Evolutionary conservation across 768 basidiomycete genomes (phyloP).

Genomic region (Leccinum subtestaceum): DNA sequence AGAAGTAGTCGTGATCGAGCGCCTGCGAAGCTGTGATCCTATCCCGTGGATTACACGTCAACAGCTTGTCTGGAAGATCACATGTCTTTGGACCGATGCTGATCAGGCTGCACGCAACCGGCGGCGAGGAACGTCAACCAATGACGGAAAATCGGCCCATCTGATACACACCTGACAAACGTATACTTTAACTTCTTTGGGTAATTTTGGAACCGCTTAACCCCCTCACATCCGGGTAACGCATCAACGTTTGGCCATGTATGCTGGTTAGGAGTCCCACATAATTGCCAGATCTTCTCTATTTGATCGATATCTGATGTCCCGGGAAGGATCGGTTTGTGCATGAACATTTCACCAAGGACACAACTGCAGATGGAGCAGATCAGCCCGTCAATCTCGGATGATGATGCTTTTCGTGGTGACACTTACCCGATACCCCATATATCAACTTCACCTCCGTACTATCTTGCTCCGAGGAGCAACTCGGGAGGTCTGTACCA

Average conservation of each 20-base stretch:
- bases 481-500: constrained; percentile 97
- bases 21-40: constrained; percentile 84
- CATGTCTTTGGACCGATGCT: constrained; percentile 73
- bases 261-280: constrained; percentile 82
- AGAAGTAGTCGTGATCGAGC: constrained; percentile 92
- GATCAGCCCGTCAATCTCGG: constrained; percentile 1
- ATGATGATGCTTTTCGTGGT: neutral
- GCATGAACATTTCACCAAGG: constrained; percentile 93
- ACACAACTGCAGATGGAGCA: constrained; percentile 61
- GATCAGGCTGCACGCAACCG: constrained; percentile 12
- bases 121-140: constrained; percentile 3
- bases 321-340: constrained; percentile 84
- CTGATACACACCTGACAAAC: constrained; percentile 56
- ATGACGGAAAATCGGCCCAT: neutral
- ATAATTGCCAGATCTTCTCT: constrained; percentile 84
- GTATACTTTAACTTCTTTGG: constrained; percentile 53
- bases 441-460: constrained; percentile 93
- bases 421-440: constrained; percentile 89
- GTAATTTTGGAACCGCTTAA: constrained; percentile 57
- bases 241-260: constrained; percentile 76
- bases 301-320: constrained; percentile 90
- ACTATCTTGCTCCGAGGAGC: constrained; percentile 82
- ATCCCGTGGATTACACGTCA: constrained; percentile 79
- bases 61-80: constrained; percentile 78
- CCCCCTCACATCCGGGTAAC: constrained; percentile 77